Evolutionary conservation across 2,329 filamentous ascomycete species (phyloP).

Genomic region (Pseudogymnoascus sp.): DNA sequence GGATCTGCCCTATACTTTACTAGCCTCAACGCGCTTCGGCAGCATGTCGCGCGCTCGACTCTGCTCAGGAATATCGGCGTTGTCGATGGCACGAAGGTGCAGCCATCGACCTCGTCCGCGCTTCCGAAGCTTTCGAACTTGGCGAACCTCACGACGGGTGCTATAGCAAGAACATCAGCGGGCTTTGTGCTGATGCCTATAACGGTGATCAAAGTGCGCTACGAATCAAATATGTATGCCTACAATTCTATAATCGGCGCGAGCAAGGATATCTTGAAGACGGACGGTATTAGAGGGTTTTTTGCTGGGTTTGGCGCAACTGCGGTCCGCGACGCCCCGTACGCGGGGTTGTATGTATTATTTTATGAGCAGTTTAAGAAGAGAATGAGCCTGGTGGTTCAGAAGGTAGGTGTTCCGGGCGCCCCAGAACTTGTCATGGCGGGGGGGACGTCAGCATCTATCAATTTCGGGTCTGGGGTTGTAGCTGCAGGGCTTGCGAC

Average conservation of each 20-base stretch:
- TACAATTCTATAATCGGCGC: slow-evolving; percentile 72
- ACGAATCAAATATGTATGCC: slow-evolving; percentile 78
- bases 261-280: slow-evolving; percentile 61
- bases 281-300: slow-evolving; percentile 72
- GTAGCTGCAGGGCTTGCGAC: slow-evolving; percentile 76
- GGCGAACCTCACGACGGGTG: slow-evolving; percentile 78
- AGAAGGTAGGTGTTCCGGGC: slow-evolving; percentile 20
- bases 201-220: slow-evolving; percentile 93
- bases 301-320: slow-evolving; percentile 93
- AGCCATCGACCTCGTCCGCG: slow-evolving; percentile 48
- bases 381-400: slow-evolving; percentile 35
- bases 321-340: slow-evolving; percentile 87
- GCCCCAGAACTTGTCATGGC: slow-evolving; percentile 22
- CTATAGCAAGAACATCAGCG: slow-evolving; percentile 72
- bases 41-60: slow-evolving; percentile 46
- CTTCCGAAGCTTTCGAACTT: slow-evolving; percentile 75
- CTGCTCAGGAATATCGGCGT: slow-evolving; percentile 29
- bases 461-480: slow-evolving; percentile 80
- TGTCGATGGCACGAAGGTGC: slow-evolving; percentile 20
- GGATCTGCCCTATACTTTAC: slow-evolving; percentile 94
- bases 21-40: slow-evolving; percentile 73
- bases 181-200: slow-evolving; percentile 92
- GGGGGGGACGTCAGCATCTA: slow-evolving; percentile 45
- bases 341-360: slow-evolving; percentile 87
- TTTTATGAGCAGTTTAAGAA: slow-evolving; percentile 83